Conservation (phyloP, 106 monocot species). For the Cymbidium sinense region DNA sequence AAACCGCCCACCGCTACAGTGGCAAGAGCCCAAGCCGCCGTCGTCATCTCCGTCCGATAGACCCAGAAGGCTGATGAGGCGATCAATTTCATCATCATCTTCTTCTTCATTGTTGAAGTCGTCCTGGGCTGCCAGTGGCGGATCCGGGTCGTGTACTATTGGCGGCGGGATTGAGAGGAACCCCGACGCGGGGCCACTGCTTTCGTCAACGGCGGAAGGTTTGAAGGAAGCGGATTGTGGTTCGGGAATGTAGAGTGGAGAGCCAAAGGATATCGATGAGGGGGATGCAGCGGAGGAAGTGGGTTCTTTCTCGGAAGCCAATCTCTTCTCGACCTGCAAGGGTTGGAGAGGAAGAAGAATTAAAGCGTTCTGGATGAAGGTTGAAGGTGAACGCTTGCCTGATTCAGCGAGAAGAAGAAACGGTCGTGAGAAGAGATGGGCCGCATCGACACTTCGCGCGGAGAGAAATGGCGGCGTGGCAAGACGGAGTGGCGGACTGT, state of each 20-base stretch:
- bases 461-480: neutral
- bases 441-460: neutral
- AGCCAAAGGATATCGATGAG: neutral
- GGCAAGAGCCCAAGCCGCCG: constrained; percentile 9
- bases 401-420: constrained; percentile 4
- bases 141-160: neutral
- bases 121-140: neutral
- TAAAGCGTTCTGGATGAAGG: neutral
- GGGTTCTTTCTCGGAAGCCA: neutral
- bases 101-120: neutral
- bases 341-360: neutral
- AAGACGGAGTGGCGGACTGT: too few species aligned
- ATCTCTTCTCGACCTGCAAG: constrained; percentile 4
- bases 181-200: constrained; percentile 22
- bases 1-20: constrained; percentile 27
- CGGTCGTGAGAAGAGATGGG: neutral
- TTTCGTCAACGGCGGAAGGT: neutral
- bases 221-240: neutral
- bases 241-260: constrained; percentile 16
- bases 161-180: constrained; percentile 19
- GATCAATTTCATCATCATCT: constrained; percentile 20
- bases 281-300: neutral
- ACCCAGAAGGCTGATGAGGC: constrained; percentile 33
- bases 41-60: neutral
- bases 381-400: neutral